Evolutionary conservation across 2,329 filamentous ascomycete genomes (phyloP).

Genomic region (Bipolaris gigantea): DNA sequence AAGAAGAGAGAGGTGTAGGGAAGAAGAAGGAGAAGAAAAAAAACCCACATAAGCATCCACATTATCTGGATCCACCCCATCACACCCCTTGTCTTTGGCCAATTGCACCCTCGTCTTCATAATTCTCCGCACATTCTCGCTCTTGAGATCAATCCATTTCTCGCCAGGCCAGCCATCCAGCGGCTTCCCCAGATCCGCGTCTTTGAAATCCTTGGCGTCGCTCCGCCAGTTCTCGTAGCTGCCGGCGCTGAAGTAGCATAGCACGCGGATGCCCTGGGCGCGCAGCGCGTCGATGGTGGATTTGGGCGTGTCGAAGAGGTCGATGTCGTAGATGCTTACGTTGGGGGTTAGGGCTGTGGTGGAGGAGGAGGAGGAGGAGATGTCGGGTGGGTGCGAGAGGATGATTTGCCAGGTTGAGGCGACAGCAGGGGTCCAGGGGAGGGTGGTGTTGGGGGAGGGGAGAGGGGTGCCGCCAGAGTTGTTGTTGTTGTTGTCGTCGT

Average conservation of each 20-base stretch:
- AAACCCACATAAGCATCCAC: constrained; percentile 63
- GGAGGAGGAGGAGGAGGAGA: constrained; percentile 28
- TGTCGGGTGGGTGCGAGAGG: constrained; percentile 46
- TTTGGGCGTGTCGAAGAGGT: constrained; percentile 58
- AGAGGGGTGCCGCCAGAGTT: constrained; percentile 27
- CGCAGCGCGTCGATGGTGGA: constrained; percentile 55
- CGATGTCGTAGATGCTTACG: constrained; percentile 63
- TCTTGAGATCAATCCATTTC: constrained; percentile 65
- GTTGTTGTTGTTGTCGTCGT: constrained; percentile 24
- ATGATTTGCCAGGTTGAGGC: constrained; percentile 65
- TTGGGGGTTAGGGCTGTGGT: constrained; percentile 50
- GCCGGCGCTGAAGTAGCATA: constrained; percentile 76
- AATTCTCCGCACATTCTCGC: constrained; percentile 62
- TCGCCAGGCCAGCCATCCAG: constrained; percentile 69
- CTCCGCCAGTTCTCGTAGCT: constrained; percentile 66
- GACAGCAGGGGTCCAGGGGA: constrained; percentile 57
- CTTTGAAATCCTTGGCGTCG: constrained; percentile 59
- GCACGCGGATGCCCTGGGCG: constrained; percentile 59
- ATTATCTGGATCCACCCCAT: constrained; percentile 72
- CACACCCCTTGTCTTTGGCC: constrained; percentile 64
- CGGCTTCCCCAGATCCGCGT: constrained; percentile 59
- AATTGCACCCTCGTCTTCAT: constrained; percentile 64
- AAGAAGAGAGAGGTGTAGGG: no score
- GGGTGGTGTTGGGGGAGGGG: constrained; percentile 30
- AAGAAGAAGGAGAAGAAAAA: not conserved